A percentile compares a stretch with the other conserved stretches of the same genome.
Evolutionary conservation across 306 rosid genomes (phyloP).

Genomic region (Urtica urens): DNA sequence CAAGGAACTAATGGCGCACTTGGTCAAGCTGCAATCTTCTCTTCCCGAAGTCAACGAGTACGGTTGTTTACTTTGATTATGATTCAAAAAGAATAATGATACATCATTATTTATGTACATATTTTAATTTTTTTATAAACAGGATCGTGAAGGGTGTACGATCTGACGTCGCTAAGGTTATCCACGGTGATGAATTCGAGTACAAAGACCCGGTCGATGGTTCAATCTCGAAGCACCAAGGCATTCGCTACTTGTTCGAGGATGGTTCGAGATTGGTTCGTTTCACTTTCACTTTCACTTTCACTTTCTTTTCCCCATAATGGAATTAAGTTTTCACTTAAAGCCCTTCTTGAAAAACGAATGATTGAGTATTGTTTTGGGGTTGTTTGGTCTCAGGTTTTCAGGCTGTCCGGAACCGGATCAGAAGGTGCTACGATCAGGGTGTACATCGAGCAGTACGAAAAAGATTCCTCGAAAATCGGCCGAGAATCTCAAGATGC

Average conservation of each 20-base stretch:
- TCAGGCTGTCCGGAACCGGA: conserved; percentile 98
- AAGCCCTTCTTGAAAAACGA: too few species aligned
- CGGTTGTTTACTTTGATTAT: conserved; percentile 12
- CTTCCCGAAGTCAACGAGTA: conserved; percentile 80
- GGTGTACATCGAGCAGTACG: conserved; percentile 93
- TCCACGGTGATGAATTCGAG: conserved; percentile 76
- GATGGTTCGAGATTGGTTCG: conserved; percentile 98
- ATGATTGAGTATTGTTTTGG: too few species aligned
- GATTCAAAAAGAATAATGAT: neutral
- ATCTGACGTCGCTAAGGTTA: conserved; percentile 71
- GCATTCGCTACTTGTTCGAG: conserved; percentile 89
- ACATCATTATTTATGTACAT: neutral
- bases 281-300: conserved; percentile 14
- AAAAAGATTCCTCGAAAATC: conserved; percentile 77
- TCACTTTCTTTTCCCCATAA: too few species aligned
- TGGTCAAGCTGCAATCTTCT: conserved; percentile 87
- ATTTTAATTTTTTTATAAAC: neutral
- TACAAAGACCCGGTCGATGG: conserved; percentile 94
- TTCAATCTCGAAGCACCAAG: conserved; percentile 88
- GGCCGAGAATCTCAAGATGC: conserved; percentile 86
- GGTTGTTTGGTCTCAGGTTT: conserved; percentile 70
- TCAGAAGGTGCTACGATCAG: conserved; percentile 96
- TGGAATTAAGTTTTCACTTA: too few species aligned
- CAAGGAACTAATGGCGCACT: conserved; percentile 74
- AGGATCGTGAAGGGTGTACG: conserved; percentile 62